Conservation (phyloP, 139 green algal species). For the Tetradesmus obliquus region DNA sequence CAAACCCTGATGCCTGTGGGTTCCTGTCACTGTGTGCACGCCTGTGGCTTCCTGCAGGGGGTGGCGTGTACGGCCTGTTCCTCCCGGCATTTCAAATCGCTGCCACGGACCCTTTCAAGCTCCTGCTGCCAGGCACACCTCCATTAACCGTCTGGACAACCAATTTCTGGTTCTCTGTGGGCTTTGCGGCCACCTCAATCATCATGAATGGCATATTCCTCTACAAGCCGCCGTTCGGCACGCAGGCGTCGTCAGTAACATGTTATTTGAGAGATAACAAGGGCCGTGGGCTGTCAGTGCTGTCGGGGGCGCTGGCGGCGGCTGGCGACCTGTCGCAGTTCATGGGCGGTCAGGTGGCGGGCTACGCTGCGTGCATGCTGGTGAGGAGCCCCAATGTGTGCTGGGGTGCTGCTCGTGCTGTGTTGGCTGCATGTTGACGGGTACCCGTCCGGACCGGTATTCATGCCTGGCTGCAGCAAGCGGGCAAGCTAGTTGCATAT, state of each 20-base stretch:
- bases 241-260: constrained; percentile 24
- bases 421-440: too few relatives aligned
- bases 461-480: too few relatives aligned
- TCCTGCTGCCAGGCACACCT: constrained; percentile 32
- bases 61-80: constrained; percentile 53
- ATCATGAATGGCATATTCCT: constrained; percentile 50
- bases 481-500: too few relatives aligned
- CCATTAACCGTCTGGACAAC: constrained; percentile 54
- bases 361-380: constrained; percentile 46
- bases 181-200: constrained; percentile 33
- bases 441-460: too few relatives aligned
- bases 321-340: constrained; percentile 60
- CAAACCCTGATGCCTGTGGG: too few relatives aligned
- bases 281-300: constrained; percentile 35
- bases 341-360: constrained; percentile 52
- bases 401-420: too few relatives aligned
- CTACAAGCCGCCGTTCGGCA: constrained; percentile 46
- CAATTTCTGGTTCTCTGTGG: constrained; percentile 57
- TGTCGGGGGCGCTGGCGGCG: constrained; percentile 54
- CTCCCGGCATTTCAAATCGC: constrained; percentile 60
- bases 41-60: background rate
- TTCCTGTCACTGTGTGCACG: too few relatives aligned
- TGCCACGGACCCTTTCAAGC: constrained; percentile 51
- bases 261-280: constrained; percentile 30
- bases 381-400: background rate